Evolutionary conservation across 2,329 filamentous ascomycete species (phyloP).

Genomic region (Cladosporium sphaerospermum): DNA sequence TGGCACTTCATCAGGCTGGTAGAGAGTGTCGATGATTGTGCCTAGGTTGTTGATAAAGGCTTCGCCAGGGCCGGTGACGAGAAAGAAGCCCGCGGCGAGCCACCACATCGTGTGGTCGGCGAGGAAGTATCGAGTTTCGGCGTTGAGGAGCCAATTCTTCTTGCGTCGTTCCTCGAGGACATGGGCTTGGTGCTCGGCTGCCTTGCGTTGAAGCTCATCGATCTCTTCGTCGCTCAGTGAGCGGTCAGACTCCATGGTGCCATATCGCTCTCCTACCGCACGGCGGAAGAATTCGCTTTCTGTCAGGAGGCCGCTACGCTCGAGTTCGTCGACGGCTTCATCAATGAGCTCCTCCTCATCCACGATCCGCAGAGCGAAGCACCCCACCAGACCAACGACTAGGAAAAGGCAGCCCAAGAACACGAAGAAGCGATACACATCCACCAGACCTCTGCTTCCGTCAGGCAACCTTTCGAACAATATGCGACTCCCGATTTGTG

Average conservation of each 20-base stretch:
- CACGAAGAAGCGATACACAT: slow-evolving; percentile 81
- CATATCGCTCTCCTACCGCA: slow-evolving; percentile 44
- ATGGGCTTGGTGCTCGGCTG: slow-evolving; percentile 40
- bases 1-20: slow-evolving; percentile 49
- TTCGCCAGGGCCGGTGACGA: slow-evolving; percentile 92
- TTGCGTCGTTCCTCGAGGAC: slow-evolving; percentile 58
- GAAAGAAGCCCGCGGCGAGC: slow-evolving; percentile 82
- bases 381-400: slow-evolving; percentile 64
- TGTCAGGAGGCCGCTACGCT: slow-evolving; percentile 75
- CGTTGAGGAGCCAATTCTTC: slow-evolving; percentile 87
- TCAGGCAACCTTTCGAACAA: slow-evolving; percentile 64
- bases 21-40: slow-evolving; percentile 83
- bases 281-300: slow-evolving; percentile 59
- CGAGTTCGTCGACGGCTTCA: slow-evolving; percentile 82
- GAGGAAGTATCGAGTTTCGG: slow-evolving; percentile 79
- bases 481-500: slow-evolving; percentile 74
- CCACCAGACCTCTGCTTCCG: slow-evolving; percentile 54
- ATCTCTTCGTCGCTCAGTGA: slow-evolving; percentile 41
- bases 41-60: slow-evolving; percentile 97
- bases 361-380: slow-evolving; percentile 68
- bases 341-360: slow-evolving; percentile 85
- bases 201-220: slow-evolving; percentile 38
- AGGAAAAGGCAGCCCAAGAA: slow-evolving; percentile 72
- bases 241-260: slow-evolving; percentile 46
- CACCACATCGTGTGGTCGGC: slow-evolving; percentile 93